Evolutionary conservation across 139 green algal genomes (phyloP).

Genomic region (Pleodorina starrii): DNA sequence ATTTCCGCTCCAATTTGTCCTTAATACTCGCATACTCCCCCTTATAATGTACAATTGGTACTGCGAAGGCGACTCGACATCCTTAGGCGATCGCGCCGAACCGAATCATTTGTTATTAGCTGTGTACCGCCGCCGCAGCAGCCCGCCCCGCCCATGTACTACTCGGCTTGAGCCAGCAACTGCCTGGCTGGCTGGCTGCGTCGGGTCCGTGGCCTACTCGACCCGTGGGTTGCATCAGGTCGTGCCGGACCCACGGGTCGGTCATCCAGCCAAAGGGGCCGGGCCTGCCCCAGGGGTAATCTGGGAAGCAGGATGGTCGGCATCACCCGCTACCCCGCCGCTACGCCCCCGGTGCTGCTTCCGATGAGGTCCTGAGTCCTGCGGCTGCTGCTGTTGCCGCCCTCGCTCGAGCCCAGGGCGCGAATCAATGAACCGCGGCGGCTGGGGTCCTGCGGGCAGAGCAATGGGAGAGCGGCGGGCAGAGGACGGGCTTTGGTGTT

Average conservation of each 20-base stretch:
- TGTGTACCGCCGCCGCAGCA: no score
- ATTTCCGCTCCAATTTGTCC: no score
- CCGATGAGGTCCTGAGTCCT: background rate
- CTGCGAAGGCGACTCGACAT: no score
- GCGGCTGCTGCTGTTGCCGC: background rate
- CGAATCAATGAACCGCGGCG: slow-evolving; percentile 17
- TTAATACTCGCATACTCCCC: no score
- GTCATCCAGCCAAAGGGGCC: background rate
- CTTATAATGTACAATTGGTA: no score
- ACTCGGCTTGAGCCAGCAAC: no score
- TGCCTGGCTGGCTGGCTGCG: no score
- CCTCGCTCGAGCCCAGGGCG: background rate
- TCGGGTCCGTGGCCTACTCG: background rate
- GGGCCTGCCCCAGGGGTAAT: background rate
- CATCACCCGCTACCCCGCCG: background rate
- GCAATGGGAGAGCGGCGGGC: background rate
- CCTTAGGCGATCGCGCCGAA: no score
- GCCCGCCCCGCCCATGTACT: no score
- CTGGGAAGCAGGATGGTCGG: background rate
- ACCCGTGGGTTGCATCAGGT: background rate
- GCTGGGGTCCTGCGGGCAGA: slow-evolving; percentile 14
- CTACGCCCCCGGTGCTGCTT: background rate
- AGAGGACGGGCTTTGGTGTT: background rate
- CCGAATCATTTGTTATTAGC: no score
- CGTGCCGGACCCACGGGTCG: background rate